Conservation (phyloP, 2,329 filamentous ascomycete species). For the Elsinoe fawcettii region DNA sequence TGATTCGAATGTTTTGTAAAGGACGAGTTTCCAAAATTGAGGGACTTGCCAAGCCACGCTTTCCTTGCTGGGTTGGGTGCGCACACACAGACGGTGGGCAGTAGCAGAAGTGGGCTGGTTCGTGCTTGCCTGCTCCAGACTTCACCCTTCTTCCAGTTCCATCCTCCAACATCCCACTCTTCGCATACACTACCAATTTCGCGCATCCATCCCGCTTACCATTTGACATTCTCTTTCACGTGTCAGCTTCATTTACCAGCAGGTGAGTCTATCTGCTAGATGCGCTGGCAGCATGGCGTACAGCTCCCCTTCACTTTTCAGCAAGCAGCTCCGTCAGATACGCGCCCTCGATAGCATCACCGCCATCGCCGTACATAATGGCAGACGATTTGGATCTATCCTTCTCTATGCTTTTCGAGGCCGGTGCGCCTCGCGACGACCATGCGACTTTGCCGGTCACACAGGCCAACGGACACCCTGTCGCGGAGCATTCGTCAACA, state of each 20-base stretch:
- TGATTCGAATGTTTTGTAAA: not conserved
- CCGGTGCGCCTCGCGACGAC: not conserved
- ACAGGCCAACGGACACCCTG: not conserved
- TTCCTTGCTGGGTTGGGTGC: not conserved
- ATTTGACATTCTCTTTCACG: constrained; percentile 1
- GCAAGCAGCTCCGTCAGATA: constrained; percentile 7
- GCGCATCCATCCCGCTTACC: constrained; percentile 5
- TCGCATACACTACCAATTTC: constrained; percentile 5
- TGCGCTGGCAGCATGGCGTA: not conserved
- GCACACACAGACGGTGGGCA: not conserved
- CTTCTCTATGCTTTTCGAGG: not conserved
- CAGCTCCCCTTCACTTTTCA: not conserved
- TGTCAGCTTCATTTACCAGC: not conserved
- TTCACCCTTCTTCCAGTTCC: constrained; percentile 8
- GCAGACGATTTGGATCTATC: not conserved
- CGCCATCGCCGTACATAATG: not conserved
- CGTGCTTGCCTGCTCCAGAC: constrained; percentile 5
- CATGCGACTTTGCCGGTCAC: too few relatives aligned
- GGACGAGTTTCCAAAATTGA: constrained; percentile 2
- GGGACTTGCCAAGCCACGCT: not conserved
- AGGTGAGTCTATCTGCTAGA: not conserved
- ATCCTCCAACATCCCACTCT: not conserved
- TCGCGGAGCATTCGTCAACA: not conserved
- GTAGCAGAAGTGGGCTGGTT: not conserved
- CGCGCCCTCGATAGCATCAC: not conserved